Evolutionary conservation across 2,329 filamentous ascomycete species (phyloP).

Genomic region (Chaetomiaceae sp.): DNA sequence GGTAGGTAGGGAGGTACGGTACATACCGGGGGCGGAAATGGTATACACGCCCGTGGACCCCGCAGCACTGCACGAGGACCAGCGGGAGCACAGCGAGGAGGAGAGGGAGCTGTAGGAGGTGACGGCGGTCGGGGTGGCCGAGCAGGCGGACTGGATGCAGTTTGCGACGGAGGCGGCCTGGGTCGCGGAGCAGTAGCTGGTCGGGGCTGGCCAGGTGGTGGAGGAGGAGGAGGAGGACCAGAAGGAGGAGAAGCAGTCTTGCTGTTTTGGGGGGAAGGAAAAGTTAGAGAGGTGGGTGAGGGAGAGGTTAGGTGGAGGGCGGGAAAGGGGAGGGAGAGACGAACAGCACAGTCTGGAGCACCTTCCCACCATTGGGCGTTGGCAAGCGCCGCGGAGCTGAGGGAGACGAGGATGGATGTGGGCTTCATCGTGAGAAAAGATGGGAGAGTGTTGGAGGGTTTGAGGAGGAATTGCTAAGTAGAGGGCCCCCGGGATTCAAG

Average conservation of each 20-base stretch:
- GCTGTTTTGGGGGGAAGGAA: constrained; percentile 26
- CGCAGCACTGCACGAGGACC: constrained; percentile 37
- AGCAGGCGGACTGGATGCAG: constrained; percentile 31
- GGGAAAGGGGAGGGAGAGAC: constrained; percentile 21
- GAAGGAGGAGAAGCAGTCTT: constrained; percentile 42
- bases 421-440: constrained; percentile 35
- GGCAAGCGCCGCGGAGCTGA: constrained; percentile 30
- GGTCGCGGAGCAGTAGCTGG: constrained; percentile 30
- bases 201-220: constrained; percentile 32
- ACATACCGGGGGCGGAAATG: constrained; percentile 32
- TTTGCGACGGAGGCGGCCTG: constrained; percentile 26
- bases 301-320: background rate
- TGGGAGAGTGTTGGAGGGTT: constrained; percentile 2
- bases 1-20: too few species aligned
- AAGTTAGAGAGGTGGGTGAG: constrained; percentile 7
- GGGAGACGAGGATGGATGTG: constrained; percentile 25
- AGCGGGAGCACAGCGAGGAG: constrained; percentile 39
- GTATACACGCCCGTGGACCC: constrained; percentile 39
- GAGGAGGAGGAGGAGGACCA: constrained; percentile 35
- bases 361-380: constrained; percentile 40
- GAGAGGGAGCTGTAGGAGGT: constrained; percentile 36
- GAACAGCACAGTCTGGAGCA: constrained; percentile 41
- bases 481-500: background rate
- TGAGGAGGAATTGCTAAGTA: background rate
- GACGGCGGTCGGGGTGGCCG: constrained; percentile 30